Percentiles rank a stretch among this genome's conserved stretches.
phyloP scores from a whole-genome alignment of 2,329 filamentous ascomycete genomes.

The Setomelanomma holmii region DNA sequence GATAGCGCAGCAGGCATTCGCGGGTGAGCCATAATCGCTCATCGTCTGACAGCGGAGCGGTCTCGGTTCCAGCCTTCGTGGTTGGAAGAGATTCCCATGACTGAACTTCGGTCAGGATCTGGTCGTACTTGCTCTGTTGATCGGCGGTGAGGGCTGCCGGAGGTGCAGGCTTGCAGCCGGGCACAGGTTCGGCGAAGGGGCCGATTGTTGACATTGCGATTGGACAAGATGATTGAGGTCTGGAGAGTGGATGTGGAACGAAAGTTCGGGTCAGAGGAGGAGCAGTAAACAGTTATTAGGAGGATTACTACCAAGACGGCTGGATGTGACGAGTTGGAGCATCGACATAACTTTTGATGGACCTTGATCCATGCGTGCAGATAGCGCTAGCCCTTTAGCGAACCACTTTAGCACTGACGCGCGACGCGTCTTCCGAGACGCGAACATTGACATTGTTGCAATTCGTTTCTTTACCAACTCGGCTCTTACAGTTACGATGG shows the following conservation, averaged over 20 bases:
- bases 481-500: slow-evolving; percentile 51
- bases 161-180: slow-evolving; percentile 64
- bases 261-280: too few relatives aligned
- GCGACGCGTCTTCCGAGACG: slow-evolving; percentile 38
- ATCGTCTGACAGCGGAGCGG: slow-evolving; percentile 72
- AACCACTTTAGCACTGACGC: slow-evolving; percentile 31
- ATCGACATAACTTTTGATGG: slow-evolving; percentile 18
- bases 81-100: slow-evolving; percentile 75
- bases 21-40: slow-evolving; percentile 91
- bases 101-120: slow-evolving; percentile 73
- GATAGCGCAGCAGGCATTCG: slow-evolving; percentile 90
- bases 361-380: slow-evolving; percentile 21
- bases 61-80: slow-evolving; percentile 64
- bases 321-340: slow-evolving; percentile 5
- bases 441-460: slow-evolving; percentile 12
- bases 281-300: not conserved
- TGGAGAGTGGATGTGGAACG: too few relatives aligned
- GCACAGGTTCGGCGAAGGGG: slow-evolving; percentile 43
- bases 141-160: slow-evolving; percentile 72
- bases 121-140: slow-evolving; percentile 81
- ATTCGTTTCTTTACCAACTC: too few relatives aligned
- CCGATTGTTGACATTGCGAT: slow-evolving; percentile 36
- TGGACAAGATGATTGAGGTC: too few relatives aligned
- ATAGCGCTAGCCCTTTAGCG: slow-evolving; percentile 28
- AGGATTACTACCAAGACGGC: slow-evolving; percentile 9